phyloP scores from a whole-genome alignment of 257 asterid species.

The Leptodermis oblonga region DNA sequence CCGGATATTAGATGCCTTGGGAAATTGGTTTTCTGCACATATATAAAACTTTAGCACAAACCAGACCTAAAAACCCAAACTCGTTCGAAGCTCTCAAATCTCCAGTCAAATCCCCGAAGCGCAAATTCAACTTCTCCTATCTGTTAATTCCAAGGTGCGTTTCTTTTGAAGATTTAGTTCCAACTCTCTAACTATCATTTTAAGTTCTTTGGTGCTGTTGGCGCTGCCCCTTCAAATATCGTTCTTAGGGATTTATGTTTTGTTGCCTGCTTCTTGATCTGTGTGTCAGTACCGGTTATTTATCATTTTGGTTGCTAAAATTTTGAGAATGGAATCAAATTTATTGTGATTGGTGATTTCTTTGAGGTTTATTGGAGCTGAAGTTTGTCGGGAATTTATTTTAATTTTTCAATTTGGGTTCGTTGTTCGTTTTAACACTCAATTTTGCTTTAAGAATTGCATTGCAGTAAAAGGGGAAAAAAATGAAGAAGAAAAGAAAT shows the following conservation, averaged over 20 bases:
- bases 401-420: not conserved
- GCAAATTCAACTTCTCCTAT: not conserved
- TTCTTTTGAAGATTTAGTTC: too few species aligned
- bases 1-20: not conserved
- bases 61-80: not conserved
- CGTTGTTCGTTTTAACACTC: not conserved
- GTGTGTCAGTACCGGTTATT: not conserved
- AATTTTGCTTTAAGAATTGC: not conserved
- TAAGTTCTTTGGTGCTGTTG: not conserved
- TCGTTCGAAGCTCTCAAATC: not conserved
- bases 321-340: too few species aligned
- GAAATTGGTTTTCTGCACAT: slow-evolving; percentile 3
- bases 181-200: not conserved
- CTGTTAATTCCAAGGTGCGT: not conserved
- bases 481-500: too few species aligned
- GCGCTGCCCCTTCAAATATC: not conserved
- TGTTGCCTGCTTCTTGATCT: not conserved
- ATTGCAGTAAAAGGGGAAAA: not conserved
- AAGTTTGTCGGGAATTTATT: not conserved
- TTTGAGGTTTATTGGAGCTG: not conserved
- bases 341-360: not conserved
- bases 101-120: not conserved
- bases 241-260: not conserved
- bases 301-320: not conserved
- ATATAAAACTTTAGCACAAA: not conserved